A percentile compares a stretch with the other conserved stretches of the same genome.
These are phyloP conservation scores for Thelephora aurantiotincta DNA, from an alignment of 768 basidiomycete species.

Conservation along the genomic window DNA sequence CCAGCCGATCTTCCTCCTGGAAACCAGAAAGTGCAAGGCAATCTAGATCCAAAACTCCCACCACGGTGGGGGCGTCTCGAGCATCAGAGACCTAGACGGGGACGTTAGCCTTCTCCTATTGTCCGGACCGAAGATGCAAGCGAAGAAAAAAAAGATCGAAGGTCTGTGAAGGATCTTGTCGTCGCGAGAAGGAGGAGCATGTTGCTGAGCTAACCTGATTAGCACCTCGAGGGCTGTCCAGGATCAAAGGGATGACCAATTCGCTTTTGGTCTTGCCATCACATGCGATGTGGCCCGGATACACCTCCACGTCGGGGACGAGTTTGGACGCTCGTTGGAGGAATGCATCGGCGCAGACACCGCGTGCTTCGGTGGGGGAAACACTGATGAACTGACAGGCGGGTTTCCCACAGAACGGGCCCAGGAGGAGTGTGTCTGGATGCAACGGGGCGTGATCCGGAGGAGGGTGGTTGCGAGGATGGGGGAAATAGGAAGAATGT, in stretches of 20 bases:
- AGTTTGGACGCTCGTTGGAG: slow-evolving; percentile 38
- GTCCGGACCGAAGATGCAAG: too few species aligned
- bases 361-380: slow-evolving; percentile 35
- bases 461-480: slow-evolving; percentile 15
- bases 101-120: too few species aligned
- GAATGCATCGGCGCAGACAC: slow-evolving; percentile 81
- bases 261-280: slow-evolving; percentile 86
- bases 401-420: slow-evolving; percentile 83
- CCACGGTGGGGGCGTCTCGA: slow-evolving; percentile 1
- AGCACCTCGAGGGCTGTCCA: too few species aligned
- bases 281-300: slow-evolving; percentile 91
- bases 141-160: slow-evolving; percentile 1
- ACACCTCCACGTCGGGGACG: slow-evolving; percentile 66
- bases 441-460: slow-evolving; percentile 7
- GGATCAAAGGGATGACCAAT: slow-evolving; percentile 63
- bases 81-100: too few species aligned
- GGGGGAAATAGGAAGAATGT: slow-evolving; percentile 46
- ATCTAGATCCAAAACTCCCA: slow-evolving; percentile 69
- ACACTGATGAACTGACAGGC: slow-evolving; percentile 77
- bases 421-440: slow-evolving; percentile 39
- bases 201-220: too few species aligned
- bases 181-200: too few species aligned
- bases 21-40: slow-evolving; percentile 63
- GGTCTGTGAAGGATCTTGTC: slow-evolving; percentile 3
- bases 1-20: slow-evolving; percentile 60